phyloP scores from a whole-genome alignment of 805 yeast genomes.

The Yamadazyma olivae region DNA sequence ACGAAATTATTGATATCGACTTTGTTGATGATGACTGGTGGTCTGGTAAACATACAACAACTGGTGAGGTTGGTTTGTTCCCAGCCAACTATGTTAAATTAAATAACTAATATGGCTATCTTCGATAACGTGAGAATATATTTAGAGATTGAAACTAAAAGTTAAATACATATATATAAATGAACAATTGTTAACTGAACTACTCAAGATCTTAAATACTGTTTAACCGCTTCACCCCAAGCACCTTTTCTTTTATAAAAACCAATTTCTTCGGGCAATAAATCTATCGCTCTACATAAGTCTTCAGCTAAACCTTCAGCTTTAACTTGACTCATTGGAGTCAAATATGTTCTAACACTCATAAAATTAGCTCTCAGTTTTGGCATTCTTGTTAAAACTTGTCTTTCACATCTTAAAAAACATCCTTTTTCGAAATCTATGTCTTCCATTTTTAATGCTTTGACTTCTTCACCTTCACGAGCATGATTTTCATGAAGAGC shows the following conservation, averaged over 20 bases:
- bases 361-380: conserved; percentile 31
- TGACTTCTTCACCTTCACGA: conserved; percentile 24
- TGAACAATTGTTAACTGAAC: not conserved
- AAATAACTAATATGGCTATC: conserved; percentile 9
- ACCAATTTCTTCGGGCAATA: conserved; percentile 36
- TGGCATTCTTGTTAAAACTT: conserved; percentile 34
- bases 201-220: conserved; percentile 18
- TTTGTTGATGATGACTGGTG: conserved; percentile 97
- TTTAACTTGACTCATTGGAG: conserved; percentile 26
- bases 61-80: conserved; percentile 81
- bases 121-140: too few species aligned
- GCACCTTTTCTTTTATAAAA: conserved; percentile 32
- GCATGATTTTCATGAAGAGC: conserved; percentile 30
- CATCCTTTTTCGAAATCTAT: conserved; percentile 33
- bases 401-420: conserved; percentile 36
- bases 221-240: conserved; percentile 39
- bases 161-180: conserved; percentile 2
- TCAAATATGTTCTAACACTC: conserved; percentile 36
- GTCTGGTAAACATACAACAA: conserved; percentile 68
- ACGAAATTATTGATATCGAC: conserved; percentile 74
- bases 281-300: conserved; percentile 30
- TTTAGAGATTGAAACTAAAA: not conserved
- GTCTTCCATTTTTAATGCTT: conserved; percentile 21
- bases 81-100: conserved; percentile 81
- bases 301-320: conserved; percentile 31